Base-by-base conservation (phyloP, 805 yeast genomes). In the Nakazawaea siamensis region DNA sequence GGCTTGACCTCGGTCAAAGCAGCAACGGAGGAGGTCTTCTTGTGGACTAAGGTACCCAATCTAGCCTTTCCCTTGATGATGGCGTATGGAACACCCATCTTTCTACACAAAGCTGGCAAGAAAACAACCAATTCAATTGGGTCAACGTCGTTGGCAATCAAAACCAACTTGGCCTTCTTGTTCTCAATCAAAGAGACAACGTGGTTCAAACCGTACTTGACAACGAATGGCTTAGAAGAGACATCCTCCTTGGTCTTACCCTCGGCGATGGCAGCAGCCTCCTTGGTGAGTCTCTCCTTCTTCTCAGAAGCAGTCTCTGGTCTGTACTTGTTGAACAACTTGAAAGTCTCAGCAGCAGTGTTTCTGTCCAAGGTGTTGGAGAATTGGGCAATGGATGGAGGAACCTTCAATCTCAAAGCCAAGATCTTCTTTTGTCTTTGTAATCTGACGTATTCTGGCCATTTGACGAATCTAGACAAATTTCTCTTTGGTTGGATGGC, bases 61-160 rank as follows among this genome's bases (percentile, higher is more conserved):
- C 97, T 85, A 51, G 96, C 95, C 83, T 87, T 87, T 68, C 96
- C 96, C 80, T 87, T 87, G 62, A 88, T 84, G 62, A 88, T 82
- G 49, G 97, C 97, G 77, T 88, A 88, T 65, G 98, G 97, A 50
- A 92, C 88, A 73, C 97, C 97, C 94, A 90, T 79, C 82, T 92
- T 92, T 75, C 90, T 86, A 76, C 97, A 90, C 62, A 90, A 78
- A 68, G 98, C 97, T 63, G 98, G 98, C 57, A 90, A 73, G 82
- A 85, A 90, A 58, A 90, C 73, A 52, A 90, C 97, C 62, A 90
- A 76, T 75, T 90, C 98, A 61, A 90, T 84, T 62, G 98, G 98
- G 76, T 90, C 98, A 57, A 90, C 98, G 56, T 90, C 98, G 75
- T 90, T 82, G 65, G 98, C 97, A 59, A 90, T 90, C 68, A 90